A percentile compares a stretch with the other conserved stretches of the same genome.
Evolutionary conservation across 305 asterid genomes (phyloP).

Genomic region (Solanum hybrid): DNA sequence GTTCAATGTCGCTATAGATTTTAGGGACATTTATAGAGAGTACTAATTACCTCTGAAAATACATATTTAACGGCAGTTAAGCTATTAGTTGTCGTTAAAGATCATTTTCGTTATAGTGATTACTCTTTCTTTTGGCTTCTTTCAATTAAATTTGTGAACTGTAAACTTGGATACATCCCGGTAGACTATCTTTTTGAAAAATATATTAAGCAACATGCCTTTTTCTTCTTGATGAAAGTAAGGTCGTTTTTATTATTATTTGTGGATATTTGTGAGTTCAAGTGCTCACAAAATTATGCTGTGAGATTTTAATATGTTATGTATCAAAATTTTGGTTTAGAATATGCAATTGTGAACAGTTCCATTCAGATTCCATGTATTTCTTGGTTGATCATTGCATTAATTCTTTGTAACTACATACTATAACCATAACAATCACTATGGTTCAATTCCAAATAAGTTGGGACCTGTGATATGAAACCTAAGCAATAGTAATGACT

Average conservation of each 20-base stretch:
- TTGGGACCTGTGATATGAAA: background rate
- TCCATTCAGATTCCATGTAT: too few relatives aligned
- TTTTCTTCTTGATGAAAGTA: background rate
- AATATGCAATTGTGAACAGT: background rate
- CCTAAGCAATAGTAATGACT: background rate
- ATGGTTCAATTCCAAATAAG: background rate
- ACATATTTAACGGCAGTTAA: background rate
- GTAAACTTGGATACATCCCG: background rate
- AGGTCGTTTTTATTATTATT: background rate
- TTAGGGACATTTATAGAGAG: background rate
- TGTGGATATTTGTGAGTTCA: background rate
- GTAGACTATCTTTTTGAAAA: background rate
- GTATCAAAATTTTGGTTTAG: background rate
- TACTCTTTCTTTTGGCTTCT: background rate
- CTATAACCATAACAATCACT: too few relatives aligned
- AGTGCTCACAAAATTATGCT: background rate
- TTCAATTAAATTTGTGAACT: background rate
- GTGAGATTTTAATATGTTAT: background rate
- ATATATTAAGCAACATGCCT: background rate
- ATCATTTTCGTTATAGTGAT: background rate
- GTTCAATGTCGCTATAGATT: background rate
- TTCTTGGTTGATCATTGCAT: background rate
- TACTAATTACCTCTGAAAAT: background rate
- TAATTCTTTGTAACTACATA: background rate
- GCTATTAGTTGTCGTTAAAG: background rate